A percentile compares a stretch with the other conserved stretches of the same genome.
Conservation (phyloP, 257 asterid species). For the Nicotiana attenuata region DNA sequence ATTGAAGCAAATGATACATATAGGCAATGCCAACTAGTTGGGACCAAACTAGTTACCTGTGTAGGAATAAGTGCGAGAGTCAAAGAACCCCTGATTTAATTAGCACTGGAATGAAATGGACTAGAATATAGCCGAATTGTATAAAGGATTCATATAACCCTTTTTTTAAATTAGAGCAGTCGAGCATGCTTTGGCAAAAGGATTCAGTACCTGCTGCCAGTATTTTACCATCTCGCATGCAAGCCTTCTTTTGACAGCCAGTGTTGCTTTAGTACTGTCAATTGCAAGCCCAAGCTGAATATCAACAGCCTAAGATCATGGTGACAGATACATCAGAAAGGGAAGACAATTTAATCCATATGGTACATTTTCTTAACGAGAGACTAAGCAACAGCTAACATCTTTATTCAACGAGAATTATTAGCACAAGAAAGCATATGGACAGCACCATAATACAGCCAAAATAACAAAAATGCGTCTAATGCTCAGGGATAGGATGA, state of each 20-base stretch:
- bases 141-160: neutral
- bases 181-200: neutral
- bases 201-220: slow-evolving; percentile 86
- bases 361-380: neutral
- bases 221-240: slow-evolving; percentile 99
- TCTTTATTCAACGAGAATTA: neutral
- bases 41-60: neutral
- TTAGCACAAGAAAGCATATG: neutral
- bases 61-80: neutral
- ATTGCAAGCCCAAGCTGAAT: slow-evolving; percentile 98
- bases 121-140: neutral
- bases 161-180: neutral
- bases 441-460: neutral
- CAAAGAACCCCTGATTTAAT: neutral
- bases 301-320: slow-evolving; percentile 71
- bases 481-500: neutral
- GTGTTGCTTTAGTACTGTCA: slow-evolving; percentile 95
- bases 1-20: neutral
- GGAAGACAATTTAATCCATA: slow-evolving; percentile 11
- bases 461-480: neutral
- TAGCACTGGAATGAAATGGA: neutral
- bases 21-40: neutral
- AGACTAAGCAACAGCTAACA: neutral
- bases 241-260: slow-evolving; percentile 95
- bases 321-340: neutral